A percentile compares a stretch with the other conserved stretches of the same genome.
Conservation (phyloP, 2,329 filamentous ascomycete species). For the Penicillium paneum region DNA sequence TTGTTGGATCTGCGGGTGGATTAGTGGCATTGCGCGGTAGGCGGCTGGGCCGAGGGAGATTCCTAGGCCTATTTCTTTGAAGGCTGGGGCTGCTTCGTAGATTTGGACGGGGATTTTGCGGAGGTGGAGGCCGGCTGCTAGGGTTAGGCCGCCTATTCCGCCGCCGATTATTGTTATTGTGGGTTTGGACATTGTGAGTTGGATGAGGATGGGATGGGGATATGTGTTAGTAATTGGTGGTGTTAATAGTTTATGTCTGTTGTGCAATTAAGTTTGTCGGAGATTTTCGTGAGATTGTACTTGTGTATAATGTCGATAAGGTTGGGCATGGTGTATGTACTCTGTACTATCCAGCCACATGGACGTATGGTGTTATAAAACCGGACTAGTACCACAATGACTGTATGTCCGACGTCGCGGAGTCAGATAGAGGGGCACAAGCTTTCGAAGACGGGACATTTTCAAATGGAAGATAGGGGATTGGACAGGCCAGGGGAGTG, state of each 20-base stretch:
- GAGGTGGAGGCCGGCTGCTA: constrained; percentile 52
- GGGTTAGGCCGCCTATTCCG: constrained; percentile 56
- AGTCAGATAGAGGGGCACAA: neutral
- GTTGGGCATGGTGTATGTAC: neutral
- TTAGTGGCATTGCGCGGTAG: constrained; percentile 52
- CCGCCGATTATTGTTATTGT: constrained; percentile 57
- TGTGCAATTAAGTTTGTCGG: neutral
- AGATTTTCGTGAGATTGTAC: neutral
- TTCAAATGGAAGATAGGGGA: neutral
- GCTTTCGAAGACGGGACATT: neutral
- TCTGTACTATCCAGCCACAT: neutral
- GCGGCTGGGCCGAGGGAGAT: constrained; percentile 57
- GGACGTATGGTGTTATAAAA: neutral
- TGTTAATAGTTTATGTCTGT: neutral
- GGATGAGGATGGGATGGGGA: neutral
- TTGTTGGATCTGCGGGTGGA: constrained; percentile 43
- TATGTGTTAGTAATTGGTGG: neutral
- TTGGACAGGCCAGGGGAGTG: neutral
- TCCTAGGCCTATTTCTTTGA: constrained; percentile 59
- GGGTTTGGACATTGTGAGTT: neutral
- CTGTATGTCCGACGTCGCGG: neutral
- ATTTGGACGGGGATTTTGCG: constrained; percentile 49
- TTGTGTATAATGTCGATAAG: neutral
- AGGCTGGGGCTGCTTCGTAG: constrained; percentile 55
- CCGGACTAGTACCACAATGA: neutral